phyloP scores from a whole-genome alignment of 805 yeast species.

The Cyberlindnera sargentensis region DNA sequence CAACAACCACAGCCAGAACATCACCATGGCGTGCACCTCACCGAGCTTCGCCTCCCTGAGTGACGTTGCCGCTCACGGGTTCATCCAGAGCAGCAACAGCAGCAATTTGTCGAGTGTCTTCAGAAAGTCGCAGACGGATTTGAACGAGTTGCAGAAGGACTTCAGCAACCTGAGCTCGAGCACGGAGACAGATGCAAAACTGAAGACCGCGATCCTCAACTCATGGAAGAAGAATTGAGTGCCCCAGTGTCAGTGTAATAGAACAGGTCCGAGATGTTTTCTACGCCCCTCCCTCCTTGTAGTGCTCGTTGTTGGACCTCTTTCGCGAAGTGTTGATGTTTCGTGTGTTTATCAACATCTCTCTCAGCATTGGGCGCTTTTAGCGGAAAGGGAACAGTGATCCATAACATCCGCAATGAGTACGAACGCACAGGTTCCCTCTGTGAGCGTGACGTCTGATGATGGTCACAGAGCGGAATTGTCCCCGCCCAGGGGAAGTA shows the following conservation, averaged over 20 bases:
- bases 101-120: constrained; percentile 8
- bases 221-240: constrained; percentile 18
- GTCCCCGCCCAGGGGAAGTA: constrained; percentile 3
- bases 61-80: constrained; percentile 44
- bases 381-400: too few species aligned
- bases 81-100: constrained; percentile 12
- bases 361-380: too few species aligned
- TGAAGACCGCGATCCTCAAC: constrained; percentile 14
- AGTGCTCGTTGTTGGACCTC: too few species aligned
- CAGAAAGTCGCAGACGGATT: constrained; percentile 1
- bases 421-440: background rate
- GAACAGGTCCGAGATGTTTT: background rate
- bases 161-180: constrained; percentile 11
- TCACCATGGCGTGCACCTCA: constrained; percentile 18
- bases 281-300: background rate
- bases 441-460: constrained; percentile 3
- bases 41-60: constrained; percentile 40
- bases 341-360: too few species aligned
- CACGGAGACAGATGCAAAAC: constrained; percentile 4
- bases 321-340: too few species aligned
- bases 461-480: background rate
- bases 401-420: background rate
- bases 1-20: background rate
- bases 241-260: background rate
- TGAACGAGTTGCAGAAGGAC: constrained; percentile 17